Evolutionary conservation across 805 yeast species (phyloP), one percentile per base, ranked within the genome.

Genomic region (Metschnikowia anglica): DNA sequence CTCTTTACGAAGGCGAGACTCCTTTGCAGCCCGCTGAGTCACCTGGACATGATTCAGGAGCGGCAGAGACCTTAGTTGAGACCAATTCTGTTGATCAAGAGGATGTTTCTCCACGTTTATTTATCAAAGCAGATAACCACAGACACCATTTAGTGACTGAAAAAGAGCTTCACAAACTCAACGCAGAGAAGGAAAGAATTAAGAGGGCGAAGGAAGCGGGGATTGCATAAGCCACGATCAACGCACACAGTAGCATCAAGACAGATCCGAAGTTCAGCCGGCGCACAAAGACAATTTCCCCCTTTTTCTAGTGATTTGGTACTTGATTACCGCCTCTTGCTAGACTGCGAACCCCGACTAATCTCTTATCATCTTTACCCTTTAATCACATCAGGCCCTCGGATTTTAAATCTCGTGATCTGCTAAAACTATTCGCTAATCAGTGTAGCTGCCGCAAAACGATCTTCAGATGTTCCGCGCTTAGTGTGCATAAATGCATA

Each of bases 101-200:
- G 2, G 13, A 35, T 16, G 16, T 13, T 18, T 5, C 12, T 19
- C 34, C 26, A 23, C 18, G 6, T 4, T 15, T n/a, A 15, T 44
- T 52, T 12, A 30, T 54, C 10, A 50, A 41, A 20, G 60, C 66
- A 1, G 52, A 51, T 10, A 72, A 72, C 33, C 90, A 85, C 56
- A 64, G 58, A 3, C 95, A 85, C 60, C 86, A 83, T 61, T 66
- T 85, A 51, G 70, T 84, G 11, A 79, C 88, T 0, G 88, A 81
- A 51, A 83, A 80, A 16, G 85, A 83, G 35, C 60, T 83, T 41
- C 63, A 63, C 39, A 58, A 61, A 47, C 50, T 70, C 13, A 56
- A 62, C 19, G 44, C 49, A 41, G 74, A 70, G 43, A 60, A 55
- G 41, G 72, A 47, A n/a, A 31, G 47, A n/a, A 45, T 47, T 10